Conservation (phyloP, 805 yeast genomes). For the Sugiyamaella qingdaonensis region DNA sequence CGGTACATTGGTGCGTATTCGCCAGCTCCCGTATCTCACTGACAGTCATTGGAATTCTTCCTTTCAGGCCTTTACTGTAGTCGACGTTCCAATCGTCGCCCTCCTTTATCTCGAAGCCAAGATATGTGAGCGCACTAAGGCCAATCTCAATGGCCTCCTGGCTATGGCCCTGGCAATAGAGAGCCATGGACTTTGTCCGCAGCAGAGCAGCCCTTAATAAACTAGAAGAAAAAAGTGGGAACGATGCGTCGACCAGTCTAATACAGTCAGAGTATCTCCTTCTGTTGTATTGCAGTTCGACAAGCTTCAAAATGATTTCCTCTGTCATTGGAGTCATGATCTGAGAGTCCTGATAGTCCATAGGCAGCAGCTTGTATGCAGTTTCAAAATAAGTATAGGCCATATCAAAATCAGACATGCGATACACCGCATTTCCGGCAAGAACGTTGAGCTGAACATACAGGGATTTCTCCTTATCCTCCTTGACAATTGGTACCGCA, state of each 20-base stretch:
- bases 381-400: constrained; percentile 40
- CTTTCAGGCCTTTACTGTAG: constrained; percentile 25
- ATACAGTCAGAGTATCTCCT: constrained; percentile 37
- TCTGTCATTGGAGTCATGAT: constrained; percentile 14
- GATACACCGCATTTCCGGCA: constrained; percentile 45
- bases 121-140: constrained; percentile 33
- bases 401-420: constrained; percentile 40
- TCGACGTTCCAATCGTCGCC: constrained; percentile 29
- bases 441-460: constrained; percentile 40
- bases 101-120: constrained; percentile 35
- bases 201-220: constrained; percentile 33
- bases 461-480: constrained; percentile 34
- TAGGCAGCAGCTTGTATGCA: constrained; percentile 30
- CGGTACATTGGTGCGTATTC: constrained; percentile 23
- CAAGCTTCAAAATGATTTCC: constrained; percentile 20
- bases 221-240: constrained; percentile 28
- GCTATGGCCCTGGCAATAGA: constrained; percentile 31
- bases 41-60: constrained; percentile 39
- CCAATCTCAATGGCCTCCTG: constrained; percentile 37
- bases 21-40: constrained; percentile 37
- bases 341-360: constrained; percentile 11
- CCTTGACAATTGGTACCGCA: constrained; percentile 34
- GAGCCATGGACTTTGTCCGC: constrained; percentile 37
- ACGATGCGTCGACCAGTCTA: constrained; percentile 34
- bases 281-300: constrained; percentile 25